Percentiles rank a stretch among this genome's conserved stretches.
These are phyloP conservation scores for Calonectria crousiana DNA, from an alignment of 2,329 filamentous ascomycete species.

Conservation along the genomic window DNA sequence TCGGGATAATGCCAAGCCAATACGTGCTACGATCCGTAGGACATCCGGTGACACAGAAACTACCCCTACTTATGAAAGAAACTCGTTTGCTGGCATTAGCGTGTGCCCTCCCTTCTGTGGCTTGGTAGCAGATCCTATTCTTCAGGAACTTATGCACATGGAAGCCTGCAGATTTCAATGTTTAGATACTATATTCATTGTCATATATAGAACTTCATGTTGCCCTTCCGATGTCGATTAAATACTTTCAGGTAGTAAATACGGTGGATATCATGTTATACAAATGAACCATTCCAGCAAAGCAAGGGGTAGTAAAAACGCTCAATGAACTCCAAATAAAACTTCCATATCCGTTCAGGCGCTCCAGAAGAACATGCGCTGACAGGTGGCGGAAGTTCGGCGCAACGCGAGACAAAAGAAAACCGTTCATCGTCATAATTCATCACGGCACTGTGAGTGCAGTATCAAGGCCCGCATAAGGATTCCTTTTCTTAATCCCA, in stretches of 20 bases:
- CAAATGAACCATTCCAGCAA: constrained; percentile 28
- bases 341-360: neutral
- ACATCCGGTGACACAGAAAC: neutral
- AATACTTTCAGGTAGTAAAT: constrained; percentile 12
- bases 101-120: neutral
- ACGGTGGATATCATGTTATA: constrained; percentile 23
- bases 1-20: neutral
- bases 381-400: neutral
- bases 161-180: too few species aligned
- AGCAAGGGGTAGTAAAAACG: constrained; percentile 11
- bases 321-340: constrained; percentile 25
- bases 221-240: constrained; percentile 3
- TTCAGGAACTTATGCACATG: neutral
- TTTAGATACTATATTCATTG: neutral
- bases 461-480: constrained; percentile 6
- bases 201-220: neutral
- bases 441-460: constrained; percentile 32
- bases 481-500: neutral
- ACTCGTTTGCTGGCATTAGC: neutral
- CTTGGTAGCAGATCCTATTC: neutral
- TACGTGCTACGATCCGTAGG: neutral
- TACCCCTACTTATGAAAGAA: neutral
- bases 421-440: constrained; percentile 42
- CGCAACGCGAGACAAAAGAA: constrained; percentile 29
- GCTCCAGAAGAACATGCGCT: neutral